phyloP scores from a whole-genome alignment of 2,329 filamentous ascomycete genomes.

The Gnomoniopsis sp. region DNA sequence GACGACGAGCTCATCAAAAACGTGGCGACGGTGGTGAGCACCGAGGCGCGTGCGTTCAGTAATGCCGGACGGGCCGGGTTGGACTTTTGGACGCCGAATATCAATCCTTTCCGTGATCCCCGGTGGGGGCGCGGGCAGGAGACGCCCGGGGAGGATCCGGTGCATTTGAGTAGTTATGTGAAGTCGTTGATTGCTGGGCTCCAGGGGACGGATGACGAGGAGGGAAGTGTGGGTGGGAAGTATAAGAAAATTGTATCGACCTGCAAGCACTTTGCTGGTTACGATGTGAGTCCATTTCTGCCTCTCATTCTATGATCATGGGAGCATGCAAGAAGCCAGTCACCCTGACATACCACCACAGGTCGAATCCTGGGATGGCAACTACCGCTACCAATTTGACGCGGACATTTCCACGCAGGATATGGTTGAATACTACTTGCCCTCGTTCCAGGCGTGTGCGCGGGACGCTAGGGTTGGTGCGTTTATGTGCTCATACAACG shows the following conservation, averaged over 20 bases:
- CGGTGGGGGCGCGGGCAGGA: constrained; percentile 61
- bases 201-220: constrained; percentile 21
- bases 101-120: constrained; percentile 63
- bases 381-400: constrained; percentile 26
- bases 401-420: constrained; percentile 48
- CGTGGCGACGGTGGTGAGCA: constrained; percentile 48
- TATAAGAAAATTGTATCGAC: constrained; percentile 44
- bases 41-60: constrained; percentile 62
- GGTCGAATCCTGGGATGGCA: constrained; percentile 30
- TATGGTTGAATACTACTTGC: constrained; percentile 64
- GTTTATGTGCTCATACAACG: constrained; percentile 61
- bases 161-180: constrained; percentile 24
- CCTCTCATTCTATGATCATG: too few relatives aligned
- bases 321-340: too few relatives aligned
- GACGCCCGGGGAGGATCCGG: constrained; percentile 39
- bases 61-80: constrained; percentile 55
- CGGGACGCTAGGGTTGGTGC: constrained; percentile 54
- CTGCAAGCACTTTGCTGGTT: constrained; percentile 58
- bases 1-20: constrained; percentile 58
- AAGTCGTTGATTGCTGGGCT: constrained; percentile 24
- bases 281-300: constrained; percentile 41
- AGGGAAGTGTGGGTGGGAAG: background rate
- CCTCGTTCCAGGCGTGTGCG: constrained; percentile 61
- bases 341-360: too few relatives aligned
- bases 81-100: constrained; percentile 65